These are phyloP conservation scores for Apophysomyces variabilis DNA, from an alignment of 371 early-diverging fungal genomes.

Conservation along the genomic window DNA sequence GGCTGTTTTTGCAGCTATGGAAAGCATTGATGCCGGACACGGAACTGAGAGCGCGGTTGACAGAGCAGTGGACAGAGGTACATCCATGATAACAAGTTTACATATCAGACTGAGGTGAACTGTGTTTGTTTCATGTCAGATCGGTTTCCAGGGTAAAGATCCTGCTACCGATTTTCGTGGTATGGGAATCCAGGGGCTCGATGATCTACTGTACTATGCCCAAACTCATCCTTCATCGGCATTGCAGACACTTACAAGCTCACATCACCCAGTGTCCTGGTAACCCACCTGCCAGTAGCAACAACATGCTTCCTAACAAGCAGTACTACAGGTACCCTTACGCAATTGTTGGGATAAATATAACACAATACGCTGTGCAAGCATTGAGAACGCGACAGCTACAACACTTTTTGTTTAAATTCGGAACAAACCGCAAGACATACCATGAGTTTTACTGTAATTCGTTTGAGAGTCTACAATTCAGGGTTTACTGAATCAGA, in stretches of 20 bases:
- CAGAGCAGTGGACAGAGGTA: constrained; percentile 72
- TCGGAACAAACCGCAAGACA: constrained; percentile 54
- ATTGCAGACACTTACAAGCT: constrained; percentile 54
- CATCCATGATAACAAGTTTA: neutral
- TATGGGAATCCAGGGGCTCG: constrained; percentile 81
- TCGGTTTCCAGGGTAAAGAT: constrained; percentile 85
- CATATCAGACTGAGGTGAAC: neutral
- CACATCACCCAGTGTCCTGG: constrained; percentile 57
- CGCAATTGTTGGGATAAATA: constrained; percentile 85
- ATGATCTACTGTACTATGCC: constrained; percentile 76
- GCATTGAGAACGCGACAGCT: constrained; percentile 67
- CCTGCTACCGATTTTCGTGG: constrained; percentile 90
- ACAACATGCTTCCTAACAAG: constrained; percentile 12
- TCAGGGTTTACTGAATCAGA: neutral
- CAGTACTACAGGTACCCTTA: constrained; percentile 67
- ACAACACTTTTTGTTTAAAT: constrained; percentile 67
- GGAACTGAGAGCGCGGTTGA: constrained; percentile 49
- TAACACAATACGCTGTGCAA: constrained; percentile 71
- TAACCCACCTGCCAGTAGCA: constrained; percentile 3
- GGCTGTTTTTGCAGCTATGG: constrained; percentile 65
- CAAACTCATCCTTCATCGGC: constrained; percentile 60
- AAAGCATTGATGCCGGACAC: constrained; percentile 65
- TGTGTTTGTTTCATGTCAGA: constrained; percentile 22
- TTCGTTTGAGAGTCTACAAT: constrained; percentile 14
- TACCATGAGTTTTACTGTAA: constrained; percentile 79